Percentiles rank a stretch among this genome's conserved stretches.
phyloP scores from a whole-genome alignment of 495 filamentous ascomycete species.

The Thermothielavioides terrestris region DNA sequence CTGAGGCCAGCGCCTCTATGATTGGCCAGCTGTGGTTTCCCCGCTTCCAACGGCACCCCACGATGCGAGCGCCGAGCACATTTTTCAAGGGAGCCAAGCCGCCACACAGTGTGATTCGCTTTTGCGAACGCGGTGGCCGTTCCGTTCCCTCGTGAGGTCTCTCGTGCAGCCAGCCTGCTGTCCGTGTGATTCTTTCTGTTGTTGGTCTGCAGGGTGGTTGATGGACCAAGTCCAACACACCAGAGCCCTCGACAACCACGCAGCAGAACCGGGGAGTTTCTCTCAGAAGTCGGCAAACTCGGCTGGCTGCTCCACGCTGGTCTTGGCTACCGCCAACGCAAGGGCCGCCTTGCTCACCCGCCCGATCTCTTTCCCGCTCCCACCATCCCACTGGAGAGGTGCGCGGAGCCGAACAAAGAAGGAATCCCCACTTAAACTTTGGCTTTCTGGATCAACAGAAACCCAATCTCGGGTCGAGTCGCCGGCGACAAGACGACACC shows the following conservation, averaged over 20 bases:
- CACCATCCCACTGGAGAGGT: not conserved
- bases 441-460: conserved; percentile 22
- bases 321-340: too few relatives aligned
- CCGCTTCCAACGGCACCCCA: conserved; percentile 14
- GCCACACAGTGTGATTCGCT: conserved; percentile 1
- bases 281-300: too few relatives aligned
- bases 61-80: conserved; percentile 6
- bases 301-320: too few relatives aligned
- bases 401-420: conserved; percentile 10
- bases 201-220: too few relatives aligned
- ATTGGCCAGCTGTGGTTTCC: conserved; percentile 5
- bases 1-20: not conserved
- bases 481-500: conserved; percentile 21
- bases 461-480: conserved; percentile 17
- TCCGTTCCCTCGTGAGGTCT: not conserved
- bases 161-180: too few relatives aligned
- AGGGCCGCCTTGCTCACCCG: not conserved
- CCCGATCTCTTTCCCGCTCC: not conserved
- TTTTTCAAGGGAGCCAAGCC: not conserved
- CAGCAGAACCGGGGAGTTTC: too few relatives aligned
- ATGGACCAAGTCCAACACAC: too few relatives aligned
- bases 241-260: too few relatives aligned
- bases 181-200: not conserved
- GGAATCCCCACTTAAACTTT: conserved; percentile 27
- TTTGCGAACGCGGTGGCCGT: not conserved